phyloP scores from a whole-genome alignment of 441 rosid genomes.

The Codiaeum variegatum region DNA sequence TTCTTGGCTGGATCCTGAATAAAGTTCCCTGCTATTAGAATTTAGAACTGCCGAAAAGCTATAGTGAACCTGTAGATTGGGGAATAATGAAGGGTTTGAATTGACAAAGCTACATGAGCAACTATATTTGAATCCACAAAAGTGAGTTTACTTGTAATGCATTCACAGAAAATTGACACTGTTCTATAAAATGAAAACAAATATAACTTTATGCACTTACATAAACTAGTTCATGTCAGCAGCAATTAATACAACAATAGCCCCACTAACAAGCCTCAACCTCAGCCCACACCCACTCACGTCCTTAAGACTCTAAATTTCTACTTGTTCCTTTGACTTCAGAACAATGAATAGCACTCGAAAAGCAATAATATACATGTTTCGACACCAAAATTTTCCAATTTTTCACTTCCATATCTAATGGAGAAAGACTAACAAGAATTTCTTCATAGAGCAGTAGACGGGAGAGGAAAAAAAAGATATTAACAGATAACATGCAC shows the following conservation, averaged over 20 bases:
- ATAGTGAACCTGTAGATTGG: too few species aligned
- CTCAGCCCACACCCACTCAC: neutral
- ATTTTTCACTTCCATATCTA: conserved; percentile 2
- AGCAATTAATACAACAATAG: conserved; percentile 8
- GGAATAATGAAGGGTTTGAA: neutral
- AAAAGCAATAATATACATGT: neutral
- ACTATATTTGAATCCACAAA: neutral
- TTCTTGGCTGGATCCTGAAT: too few species aligned
- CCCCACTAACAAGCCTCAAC: conserved; percentile 6
- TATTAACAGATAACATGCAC: neutral
- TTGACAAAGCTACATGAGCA: neutral
- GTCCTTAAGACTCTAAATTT: neutral
- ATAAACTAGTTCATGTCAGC: neutral
- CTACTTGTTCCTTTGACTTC: neutral
- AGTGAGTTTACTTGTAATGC: neutral
- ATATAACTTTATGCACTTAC: neutral
- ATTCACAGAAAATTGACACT: neutral
- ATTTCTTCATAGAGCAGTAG: neutral
- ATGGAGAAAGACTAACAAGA: neutral
- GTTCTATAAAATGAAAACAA: neutral
- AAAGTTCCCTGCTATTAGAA: too few species aligned
- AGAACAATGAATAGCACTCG: neutral
- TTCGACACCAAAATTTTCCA: neutral
- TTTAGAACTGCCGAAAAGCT: too few species aligned
- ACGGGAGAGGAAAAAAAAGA: neutral